These are phyloP conservation scores for Aspergillus sp. DNA, from an alignment of 2,329 filamentous ascomycete genomes.

Conservation along the genomic window DNA sequence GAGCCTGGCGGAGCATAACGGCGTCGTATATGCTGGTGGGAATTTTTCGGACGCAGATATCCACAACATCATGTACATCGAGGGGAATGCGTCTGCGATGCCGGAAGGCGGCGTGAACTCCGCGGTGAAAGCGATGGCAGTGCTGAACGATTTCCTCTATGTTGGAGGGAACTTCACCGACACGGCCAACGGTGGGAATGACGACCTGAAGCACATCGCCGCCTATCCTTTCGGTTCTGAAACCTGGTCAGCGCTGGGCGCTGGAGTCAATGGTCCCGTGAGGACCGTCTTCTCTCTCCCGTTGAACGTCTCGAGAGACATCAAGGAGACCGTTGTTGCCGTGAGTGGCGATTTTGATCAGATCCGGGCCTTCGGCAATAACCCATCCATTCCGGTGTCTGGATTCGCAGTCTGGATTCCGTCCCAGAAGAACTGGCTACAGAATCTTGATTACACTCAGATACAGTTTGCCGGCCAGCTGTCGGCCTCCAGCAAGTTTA, in stretches of 20 bases:
- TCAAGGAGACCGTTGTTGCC: slow-evolving; percentile 63
- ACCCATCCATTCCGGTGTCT: slow-evolving; percentile 51
- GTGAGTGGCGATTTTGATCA: slow-evolving; percentile 71
- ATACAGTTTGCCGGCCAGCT: slow-evolving; percentile 64
- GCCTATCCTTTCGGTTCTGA: slow-evolving; percentile 61
- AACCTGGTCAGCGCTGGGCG: slow-evolving; percentile 69
- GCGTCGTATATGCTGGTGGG: slow-evolving; percentile 67
- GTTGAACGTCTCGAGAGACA: slow-evolving; percentile 63
- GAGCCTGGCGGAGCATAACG: slow-evolving; percentile 55
- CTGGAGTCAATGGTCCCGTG: slow-evolving; percentile 75
- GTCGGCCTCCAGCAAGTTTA: slow-evolving; percentile 55
- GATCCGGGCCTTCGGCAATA: slow-evolving; percentile 57
- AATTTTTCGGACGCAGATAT: slow-evolving; percentile 65
- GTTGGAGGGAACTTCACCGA: slow-evolving; percentile 79
- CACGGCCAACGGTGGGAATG: slow-evolving; percentile 51
- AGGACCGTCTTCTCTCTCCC: slow-evolving; percentile 63
- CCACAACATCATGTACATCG: slow-evolving; percentile 69
- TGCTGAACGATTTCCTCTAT: slow-evolving; percentile 59
- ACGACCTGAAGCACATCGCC: slow-evolving; percentile 66
- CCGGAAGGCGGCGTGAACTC: slow-evolving; percentile 69
- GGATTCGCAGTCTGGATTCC: slow-evolving; percentile 92
- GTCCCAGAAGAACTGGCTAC: slow-evolving; percentile 75
- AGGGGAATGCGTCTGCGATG: slow-evolving; percentile 52
- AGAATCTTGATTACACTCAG: slow-evolving; percentile 59
- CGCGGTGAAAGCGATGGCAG: slow-evolving; percentile 61